Evolutionary conservation across 768 basidiomycete species (phyloP), one percentile per base, ranked within the genome.

Genomic region (Podaxis sp.): DNA sequence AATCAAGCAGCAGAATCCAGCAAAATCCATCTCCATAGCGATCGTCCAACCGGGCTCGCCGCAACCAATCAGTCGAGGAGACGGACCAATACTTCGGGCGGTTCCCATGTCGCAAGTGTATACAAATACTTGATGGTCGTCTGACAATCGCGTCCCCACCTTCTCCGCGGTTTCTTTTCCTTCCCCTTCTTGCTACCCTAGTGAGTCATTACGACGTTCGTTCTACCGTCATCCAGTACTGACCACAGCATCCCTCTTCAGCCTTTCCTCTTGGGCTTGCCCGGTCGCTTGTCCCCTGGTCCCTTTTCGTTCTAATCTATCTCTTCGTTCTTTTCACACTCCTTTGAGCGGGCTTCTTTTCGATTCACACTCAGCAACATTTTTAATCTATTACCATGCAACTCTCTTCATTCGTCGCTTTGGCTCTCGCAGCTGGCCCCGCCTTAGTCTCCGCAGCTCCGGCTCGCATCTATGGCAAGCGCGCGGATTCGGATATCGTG

Each of bases 231-330:
- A 32, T 36, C 62, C 67, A 28, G 64, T 59, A 50, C 25, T 60
- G 54, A 61, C 54, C 25, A 21, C 25, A 1, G 18, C 46, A 21
- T 54, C 50, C 14, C 53, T 56, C 52, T 62, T 48, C 32, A 61
- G 59, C 44, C 53, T 36, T 54, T 79, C 76, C 72, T 83, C 77
- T 75, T 79, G 82, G 87, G 86, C 80, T 76, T 83, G 87, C 87
- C 86, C 76, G 85, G 87, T 79, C 75, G 88, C 87, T 82, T 55
- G 59, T 61, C 59, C 83, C 77, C 82, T 76, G 75, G 76, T 76
- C 72, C 56, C 52, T 66, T 66, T 55, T 58, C 61, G 28, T 59
- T 65, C 23, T 65, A 67, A 66, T 64, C 63, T 53, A 52, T 59
- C 63, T 66, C 10, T 74, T 70, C 66, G 65, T 71, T 72, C 68